Evolutionary conservation across 306 rosid genomes (phyloP), one percentile per base, ranked within the genome.

Genomic region (Cucurbita argyrosperma): DNA sequence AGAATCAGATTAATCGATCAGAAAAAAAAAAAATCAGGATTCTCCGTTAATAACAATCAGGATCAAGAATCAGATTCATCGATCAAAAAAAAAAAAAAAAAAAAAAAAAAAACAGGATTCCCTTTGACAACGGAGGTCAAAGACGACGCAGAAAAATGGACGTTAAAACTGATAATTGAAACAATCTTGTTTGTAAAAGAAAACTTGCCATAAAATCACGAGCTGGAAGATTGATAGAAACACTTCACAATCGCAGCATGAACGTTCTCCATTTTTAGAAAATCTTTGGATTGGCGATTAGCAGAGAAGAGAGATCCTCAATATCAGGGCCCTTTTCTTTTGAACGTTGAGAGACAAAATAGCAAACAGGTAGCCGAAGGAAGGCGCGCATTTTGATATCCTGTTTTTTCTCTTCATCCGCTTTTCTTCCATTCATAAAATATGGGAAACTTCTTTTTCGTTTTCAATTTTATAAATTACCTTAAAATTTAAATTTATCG

Each of bases 331-430:
- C 13, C 5, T 67, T 30, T 30, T 30, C 72, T 43, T 18, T 66
- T 43, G 55, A 42, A 42, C 21, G 54, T 21, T 45, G 16, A 26
- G 21, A 69, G 45, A 47, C 74, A 69, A 69, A 69, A 69, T 69
- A 69, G 58, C 43, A 69, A 69, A 69, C 58, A 23, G 74, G 45
- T 68, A 68, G 57, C 42, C 42, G 43, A 69, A 69, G 58, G 39
- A 69, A 7, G 58, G 58, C 74, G 74, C 74, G 74, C 40, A 6
- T 47, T 49, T 21, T 49, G 10, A 7, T 15, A 7, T 49, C 53
- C 57, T 49, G 18, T 68, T 68, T 68, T 68, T 46, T 68, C 42
- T 68, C 58, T 69, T 69, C 49, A 18, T 21, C 19, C 56, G n/a
- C 43, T 60, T 45, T 12, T 1, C 35, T 21, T 23, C 35, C 38